These are phyloP conservation scores for Cryptosporidium ryanae DNA, from an alignment of 169 alveolate genomes.

Conservation along the genomic window DNA sequence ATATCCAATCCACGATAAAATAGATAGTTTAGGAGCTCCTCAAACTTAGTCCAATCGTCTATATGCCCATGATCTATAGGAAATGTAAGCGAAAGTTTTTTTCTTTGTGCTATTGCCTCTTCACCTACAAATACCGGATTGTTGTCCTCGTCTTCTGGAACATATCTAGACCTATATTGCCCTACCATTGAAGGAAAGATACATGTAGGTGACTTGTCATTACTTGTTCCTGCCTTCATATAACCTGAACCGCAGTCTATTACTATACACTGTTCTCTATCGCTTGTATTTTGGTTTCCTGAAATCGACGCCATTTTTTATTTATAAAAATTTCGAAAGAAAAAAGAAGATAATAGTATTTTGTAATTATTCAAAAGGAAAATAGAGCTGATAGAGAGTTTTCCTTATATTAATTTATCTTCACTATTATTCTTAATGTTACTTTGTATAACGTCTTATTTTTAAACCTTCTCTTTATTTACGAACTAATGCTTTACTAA, in stretches of 20 bases:
- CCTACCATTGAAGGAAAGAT: conserved; percentile 83
- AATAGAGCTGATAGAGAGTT: not conserved
- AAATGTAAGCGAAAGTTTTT: conserved; percentile 73
- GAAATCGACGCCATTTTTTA: conserved; percentile 26
- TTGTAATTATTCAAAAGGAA: not conserved
- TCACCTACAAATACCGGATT: conserved; percentile 83
- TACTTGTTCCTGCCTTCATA: conserved; percentile 85
- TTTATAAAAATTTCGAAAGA: not conserved
- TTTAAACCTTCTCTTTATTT: not conserved
- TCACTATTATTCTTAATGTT: not conserved
- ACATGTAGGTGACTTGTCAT: conserved; percentile 82
- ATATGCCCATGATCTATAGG: conserved; percentile 85
- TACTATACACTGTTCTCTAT: conserved; percentile 44
- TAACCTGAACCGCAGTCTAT: conserved; percentile 80
- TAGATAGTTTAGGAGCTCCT: conserved; percentile 76
- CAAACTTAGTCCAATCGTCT: conserved; percentile 82
- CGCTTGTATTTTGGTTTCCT: conserved; percentile 39
- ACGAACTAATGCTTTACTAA: not conserved
- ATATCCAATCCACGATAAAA: conserved; percentile 75
- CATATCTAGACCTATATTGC: conserved; percentile 79
- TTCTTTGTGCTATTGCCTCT: conserved; percentile 79
- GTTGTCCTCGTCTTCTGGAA: conserved; percentile 82
- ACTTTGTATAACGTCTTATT: not conserved
- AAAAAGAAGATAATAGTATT: not conserved
- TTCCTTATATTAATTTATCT: too few relatives aligned